Base-by-base conservation (phyloP, 192 early-diverging fungal species). In the Umbelopsis sp. region DNA sequence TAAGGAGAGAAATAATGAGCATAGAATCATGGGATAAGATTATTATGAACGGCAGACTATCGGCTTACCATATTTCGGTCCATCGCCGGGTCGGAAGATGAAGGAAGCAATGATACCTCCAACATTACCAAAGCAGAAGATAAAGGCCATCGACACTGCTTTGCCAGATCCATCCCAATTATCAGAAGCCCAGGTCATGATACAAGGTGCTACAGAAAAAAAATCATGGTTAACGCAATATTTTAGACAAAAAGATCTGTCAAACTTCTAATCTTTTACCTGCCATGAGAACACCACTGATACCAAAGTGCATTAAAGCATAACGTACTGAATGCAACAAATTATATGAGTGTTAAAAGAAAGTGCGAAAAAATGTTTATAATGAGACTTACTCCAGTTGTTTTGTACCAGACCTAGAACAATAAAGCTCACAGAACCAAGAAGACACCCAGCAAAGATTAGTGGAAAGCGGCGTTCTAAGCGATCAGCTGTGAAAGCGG, bases 71-170 rank as follows among this genome's bases (percentile, higher is more conserved):
- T 69, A 69, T 21, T 35, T 13, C 13, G 75, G 75, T 0, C 33
- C 71, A 66, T 72, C 61, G 35, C 18, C 21, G n/a, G 66, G 66
- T 45, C 66, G 75, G 46, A 72, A 77, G 7, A 77, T 37, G 37
- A 69, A 77, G 7, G 75, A 77, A 18, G 75, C 67, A 5, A 69
- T 49, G 4, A 77, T 67, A 44, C 67, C 41, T 30, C 75, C 75
- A 25, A 15, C 20, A 20, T 77, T 72, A 1, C 75, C 75, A 5
- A 77, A 44, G 53, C 68, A 69, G 3, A 77, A 45, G 6, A 77
- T 67, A 0, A 65, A 27, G 4, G 75, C 75, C 2, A 77, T 68
- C 1, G 67, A 67, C 4, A 77, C 46, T 2, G 67, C 75, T 52
- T 61, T 61, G 0, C 27, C 27, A 18, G 55, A 30, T 15, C 55